Evolutionary conservation across 1,139 yeast genomes (phyloP), one percentile per base, ranked within the genome.

Genomic region (Kurtzmaniella quercitrusa): DNA sequence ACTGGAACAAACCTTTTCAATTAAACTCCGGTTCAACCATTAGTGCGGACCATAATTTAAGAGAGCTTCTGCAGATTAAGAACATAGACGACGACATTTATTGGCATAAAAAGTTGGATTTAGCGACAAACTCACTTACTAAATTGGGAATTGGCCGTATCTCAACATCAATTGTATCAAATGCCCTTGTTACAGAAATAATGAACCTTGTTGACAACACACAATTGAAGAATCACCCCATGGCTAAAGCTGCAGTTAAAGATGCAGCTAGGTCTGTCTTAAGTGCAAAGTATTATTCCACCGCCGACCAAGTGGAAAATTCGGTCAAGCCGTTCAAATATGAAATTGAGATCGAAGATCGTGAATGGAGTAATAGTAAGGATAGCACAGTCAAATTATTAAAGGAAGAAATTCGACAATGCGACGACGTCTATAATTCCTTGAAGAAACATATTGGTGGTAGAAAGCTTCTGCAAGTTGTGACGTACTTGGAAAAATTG

Each of bases 301-400:
- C 98, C 0, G 95, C 98, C 0, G 98, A 94, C 60, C 98, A 94
- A 60, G 98, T 94, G 14, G 99, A 94, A 58, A 94, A 93, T 62
- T 91, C 98, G 66, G 91, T 94, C 56, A 94, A 94, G 61, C 98
- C 98, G 2, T 93, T 84, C 66, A 94, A 94, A 64, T 93, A 93
- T 61, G 98, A 94, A 59, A 91, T 94, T 47, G 98, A 94, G 59
- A 79, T 93, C 38, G 98, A 93, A 57, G 96, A 89, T 55, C 75
- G 96, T 37, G 98, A 94, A 60, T 94, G 99, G 99, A 67, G 73
- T 33, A 60, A 77, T 12, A 84, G 96, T 34, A 80, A 88, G 49
- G 95, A 87, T 23, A 95, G 86, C 57, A 78, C 98, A 0, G 77
- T 80, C 14, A 68, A 67, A 36, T 63, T 94, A 46, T 63, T 94